Conservation (phyloP, 169 alveolate species). For the Amoebophrya sp. region DNA sequence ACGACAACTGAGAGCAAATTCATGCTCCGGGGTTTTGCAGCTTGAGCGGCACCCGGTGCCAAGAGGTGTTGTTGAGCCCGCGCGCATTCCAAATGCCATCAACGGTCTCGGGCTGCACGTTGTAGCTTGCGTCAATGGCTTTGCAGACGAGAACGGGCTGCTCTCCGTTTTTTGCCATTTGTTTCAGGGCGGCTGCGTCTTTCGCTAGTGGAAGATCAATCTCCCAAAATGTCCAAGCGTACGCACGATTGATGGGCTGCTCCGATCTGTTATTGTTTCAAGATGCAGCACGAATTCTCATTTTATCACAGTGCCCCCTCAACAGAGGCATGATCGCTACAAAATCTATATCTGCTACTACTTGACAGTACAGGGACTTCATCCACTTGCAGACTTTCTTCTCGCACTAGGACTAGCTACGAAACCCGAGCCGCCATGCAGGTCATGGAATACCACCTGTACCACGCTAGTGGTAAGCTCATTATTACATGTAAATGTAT, state of each 20-base stretch:
- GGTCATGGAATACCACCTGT: no score
- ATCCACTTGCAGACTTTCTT: no score
- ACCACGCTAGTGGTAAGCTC: no score
- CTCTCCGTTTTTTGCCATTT: not conserved
- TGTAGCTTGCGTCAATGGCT: not conserved
- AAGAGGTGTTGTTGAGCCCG: not conserved
- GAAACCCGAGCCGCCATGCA: no score
- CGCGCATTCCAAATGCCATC: not conserved
- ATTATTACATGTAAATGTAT: not conserved
- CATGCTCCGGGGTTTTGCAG: no score
- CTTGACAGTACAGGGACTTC: not conserved
- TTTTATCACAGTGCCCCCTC: no score
- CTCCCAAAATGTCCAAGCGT: not conserved
- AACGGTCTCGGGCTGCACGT: not conserved
- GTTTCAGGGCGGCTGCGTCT: not conserved
- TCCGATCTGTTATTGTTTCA: not conserved
- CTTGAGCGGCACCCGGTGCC: not conserved
- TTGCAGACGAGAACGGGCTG: not conserved
- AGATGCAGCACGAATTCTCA: no score
- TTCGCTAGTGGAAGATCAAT: not conserved
- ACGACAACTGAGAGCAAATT: no score
- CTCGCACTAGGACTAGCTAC: no score
- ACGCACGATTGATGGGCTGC: not conserved
- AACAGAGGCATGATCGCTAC: no score
- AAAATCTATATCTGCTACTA: no score